Evolutionary conservation across 805 yeast genomes (phyloP).

Genomic region (Pachysolen tannophilus): DNA sequence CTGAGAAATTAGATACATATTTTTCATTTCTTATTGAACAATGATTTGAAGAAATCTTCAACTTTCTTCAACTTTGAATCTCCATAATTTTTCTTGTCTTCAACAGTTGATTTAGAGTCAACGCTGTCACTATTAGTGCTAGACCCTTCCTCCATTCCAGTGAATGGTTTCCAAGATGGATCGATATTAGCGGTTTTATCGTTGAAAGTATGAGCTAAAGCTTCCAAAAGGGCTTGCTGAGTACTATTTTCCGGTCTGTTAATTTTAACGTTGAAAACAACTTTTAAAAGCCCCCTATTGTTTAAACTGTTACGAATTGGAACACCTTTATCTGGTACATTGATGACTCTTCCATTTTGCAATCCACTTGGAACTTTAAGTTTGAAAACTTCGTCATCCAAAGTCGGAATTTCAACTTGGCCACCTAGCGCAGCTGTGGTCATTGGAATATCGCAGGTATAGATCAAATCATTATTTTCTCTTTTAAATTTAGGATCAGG

Average conservation of each 20-base stretch:
- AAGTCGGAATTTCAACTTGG: slow-evolving; percentile 79
- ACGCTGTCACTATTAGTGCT: neutral
- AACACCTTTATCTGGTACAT: slow-evolving; percentile 82
- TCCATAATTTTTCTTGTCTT: slow-evolving; percentile 8
- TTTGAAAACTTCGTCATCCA: slow-evolving; percentile 68
- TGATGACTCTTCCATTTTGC: slow-evolving; percentile 63
- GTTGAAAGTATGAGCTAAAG: slow-evolving; percentile 83
- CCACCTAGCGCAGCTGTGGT: slow-evolving; percentile 98
- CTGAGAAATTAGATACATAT: no score
- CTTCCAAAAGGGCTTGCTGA: slow-evolving; percentile 85
- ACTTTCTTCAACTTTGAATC: slow-evolving; percentile 43
- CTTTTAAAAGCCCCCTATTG: slow-evolving; percentile 74
- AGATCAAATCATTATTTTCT: slow-evolving; percentile 56
- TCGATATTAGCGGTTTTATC: slow-evolving; percentile 72
- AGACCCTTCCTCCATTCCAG: slow-evolving; percentile 8
- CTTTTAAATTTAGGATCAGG: slow-evolving; percentile 69
- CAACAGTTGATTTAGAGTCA: neutral
- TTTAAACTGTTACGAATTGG: slow-evolving; percentile 40
- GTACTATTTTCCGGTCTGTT: slow-evolving; percentile 73
- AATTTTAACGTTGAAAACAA: slow-evolving; percentile 63
- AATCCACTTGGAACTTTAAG: slow-evolving; percentile 81
- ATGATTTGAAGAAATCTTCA: slow-evolving; percentile 49
- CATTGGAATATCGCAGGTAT: slow-evolving; percentile 66
- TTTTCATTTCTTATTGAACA: slow-evolving; percentile 47
- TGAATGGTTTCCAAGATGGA: slow-evolving; percentile 33